Base-by-base conservation (phyloP, 1,284 basidiomycete species). In the Kwoniella shivajii region DNA sequence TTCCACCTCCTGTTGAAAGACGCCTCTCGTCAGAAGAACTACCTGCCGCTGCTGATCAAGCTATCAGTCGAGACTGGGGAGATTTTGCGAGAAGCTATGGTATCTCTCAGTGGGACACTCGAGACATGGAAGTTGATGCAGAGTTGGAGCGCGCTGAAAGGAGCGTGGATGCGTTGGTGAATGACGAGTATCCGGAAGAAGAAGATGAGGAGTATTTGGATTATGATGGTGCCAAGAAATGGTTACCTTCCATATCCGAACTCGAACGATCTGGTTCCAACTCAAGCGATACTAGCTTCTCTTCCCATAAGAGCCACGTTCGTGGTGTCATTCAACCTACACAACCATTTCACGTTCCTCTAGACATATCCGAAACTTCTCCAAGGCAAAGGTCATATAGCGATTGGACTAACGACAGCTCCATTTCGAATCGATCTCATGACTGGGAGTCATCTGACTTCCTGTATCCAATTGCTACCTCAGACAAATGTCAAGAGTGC, bases 131-230 rank as follows among this genome's bases (percentile, higher is more conserved):
- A 33, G 45, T 48, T 20, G 64, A 60, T 30, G 47, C 42, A 16
- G 62, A 66, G 34, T 42, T 57, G 45, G 64, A 62, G 38, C 52
- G 60, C 14, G 58, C 56, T 11, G 64, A 66, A 43, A 57, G 60
- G 31, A 50, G 38, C 36, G 61, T 66, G 22, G 38, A 56, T 26
- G 57, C 57, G 6, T 48, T 68, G 33, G 59, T 68, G 13, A 61
- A 56, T 24, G 67, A 66, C n/a, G 65, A 61, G 6, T 45, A 49
- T 29, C 14, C 50, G 24, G 60, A 60, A 6, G 59, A 61, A 4
- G 66, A 59, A 33, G 65, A 66, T 18, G 64, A 67, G 36, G 68
- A 69, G 47, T 71, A 65, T 37, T 33, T 68, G 39, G 69, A 71
- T 22, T 71, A 71, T 42, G 69, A 71, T 45, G 69, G 69, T 16